Evolutionary conservation across 176 grass and related monocot species (phyloP), one percentile per base, ranked within the genome.

Genomic region (Bonia amplexicaulis): DNA sequence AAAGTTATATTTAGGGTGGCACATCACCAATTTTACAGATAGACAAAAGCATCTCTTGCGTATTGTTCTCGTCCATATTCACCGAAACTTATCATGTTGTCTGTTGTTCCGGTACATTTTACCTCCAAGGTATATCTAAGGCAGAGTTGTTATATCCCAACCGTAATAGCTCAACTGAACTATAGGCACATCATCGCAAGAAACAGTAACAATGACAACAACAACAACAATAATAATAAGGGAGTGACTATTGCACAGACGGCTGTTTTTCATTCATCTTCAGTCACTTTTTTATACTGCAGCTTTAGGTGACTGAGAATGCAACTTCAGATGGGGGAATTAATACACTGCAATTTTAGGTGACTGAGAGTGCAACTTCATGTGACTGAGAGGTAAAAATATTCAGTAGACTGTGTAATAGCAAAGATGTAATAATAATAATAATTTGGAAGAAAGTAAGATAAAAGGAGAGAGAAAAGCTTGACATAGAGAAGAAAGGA

Each of bases 401-500:
- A n/a, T n/a, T n/a, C n/a, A n/a, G n/a, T n/a, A n/a, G n/a, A n/a
- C n/a, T n/a, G n/a, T n/a, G n/a, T n/a, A n/a, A n/a, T n/a, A n/a
- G n/a, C n/a, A n/a, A n/a, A n/a, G n/a, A n/a, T n/a, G n/a, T n/a
- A 67, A 66, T 33, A 26, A 80, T 27, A 47, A 86, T 73, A 71
- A 88, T 78, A 15, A 53, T 52, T 51, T 29, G 6, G 35, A 35
- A 63, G 15, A 82, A 76, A 89, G 71, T 52, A 81, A 82, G 71
- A 89, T 51, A 76, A 85, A 89, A 72, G 6, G 46, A 42, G 62
- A 61, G 20, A 12, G 7, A 23, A 66, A 47, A 78, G 66, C 46
- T 61, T 40, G 29, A 82, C 69, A 46, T 14, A 4, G 52, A 71
- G 19, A 47, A 37, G 29, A 2, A 84, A 29, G 4, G 4, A 6